Percentiles rank a stretch among this genome's conserved stretches.
These are phyloP conservation scores for Dioszegia aurantiaca DNA, from an alignment of 768 basidiomycete genomes.

Conservation along the genomic window DNA sequence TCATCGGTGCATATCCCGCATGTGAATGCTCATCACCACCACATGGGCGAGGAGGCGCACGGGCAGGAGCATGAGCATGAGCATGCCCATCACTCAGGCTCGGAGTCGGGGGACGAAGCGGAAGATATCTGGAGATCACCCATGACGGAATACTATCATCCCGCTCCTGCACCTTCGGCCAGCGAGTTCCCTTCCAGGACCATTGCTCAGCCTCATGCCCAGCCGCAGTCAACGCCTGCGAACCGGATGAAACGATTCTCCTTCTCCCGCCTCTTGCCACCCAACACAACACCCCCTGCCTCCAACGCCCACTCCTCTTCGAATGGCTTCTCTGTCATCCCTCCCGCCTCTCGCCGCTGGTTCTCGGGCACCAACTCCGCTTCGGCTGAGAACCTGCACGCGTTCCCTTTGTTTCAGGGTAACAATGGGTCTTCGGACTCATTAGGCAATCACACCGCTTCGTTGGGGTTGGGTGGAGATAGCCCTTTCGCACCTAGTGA, in stretches of 20 bases:
- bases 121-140: constrained; percentile 34
- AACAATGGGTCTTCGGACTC: constrained; percentile 43
- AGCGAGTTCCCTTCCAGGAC: not conserved
- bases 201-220: no score
- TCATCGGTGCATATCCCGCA: no score
- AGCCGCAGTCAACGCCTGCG: not conserved
- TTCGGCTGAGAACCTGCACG: constrained; percentile 31
- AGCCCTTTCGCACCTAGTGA: constrained; percentile 48
- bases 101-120: constrained; percentile 20
- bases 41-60: not conserved
- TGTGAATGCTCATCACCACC: no score
- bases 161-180: not conserved
- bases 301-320: not conserved
- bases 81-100: constrained; percentile 23
- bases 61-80: constrained; percentile 1
- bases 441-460: constrained; percentile 20
- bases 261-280: constrained; percentile 14
- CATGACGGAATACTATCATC: constrained; percentile 6
- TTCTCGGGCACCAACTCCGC: constrained; percentile 30
- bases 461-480: constrained; percentile 16
- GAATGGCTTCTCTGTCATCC: constrained; percentile 24
- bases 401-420: constrained; percentile 26
- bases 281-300: constrained; percentile 10
- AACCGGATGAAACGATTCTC: constrained; percentile 10
- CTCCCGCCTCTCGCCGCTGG: constrained; percentile 44